Base-by-base conservation (phyloP, 2,329 filamentous ascomycete genomes). In the Colletotrichum graminicola region DNA sequence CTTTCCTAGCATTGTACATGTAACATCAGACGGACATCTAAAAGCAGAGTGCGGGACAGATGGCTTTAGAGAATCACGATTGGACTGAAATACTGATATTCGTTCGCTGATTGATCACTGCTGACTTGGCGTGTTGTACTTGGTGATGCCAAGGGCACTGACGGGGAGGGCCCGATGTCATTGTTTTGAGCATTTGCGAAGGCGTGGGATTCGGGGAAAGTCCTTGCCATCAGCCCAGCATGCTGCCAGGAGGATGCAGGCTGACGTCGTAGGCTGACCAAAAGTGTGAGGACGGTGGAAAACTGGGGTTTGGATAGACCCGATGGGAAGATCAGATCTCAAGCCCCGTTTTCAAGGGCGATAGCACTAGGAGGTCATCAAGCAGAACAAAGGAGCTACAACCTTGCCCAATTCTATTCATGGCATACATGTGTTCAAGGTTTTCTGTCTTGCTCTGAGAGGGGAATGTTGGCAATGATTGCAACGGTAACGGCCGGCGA, bases 1-100 rank as follows among this genome's bases (percentile, higher is more conserved):
- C 55, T 72, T 72, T 66, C 70, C 56, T 72, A 72, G 61, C 62
- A 72, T 71, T 73, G 73, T 74, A 74, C 65, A 73, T 75, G 72
- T 75, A 75, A 72, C 71, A 75, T 67, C 73, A 75, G 60, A 70
- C 36, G 68, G 63, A 57, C 62, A 68, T 67, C 55, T 52, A 73
- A 72, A 73, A 72, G 64, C 45, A 72, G 54, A 69, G 32, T 34
- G 47, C 66, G 65, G 59, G 69, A 72, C 60, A 61, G 34, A 64
- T 36, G 69, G 68, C 64, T 73, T 62, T 69, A 73, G 72, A 73
- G 68, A 71, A 71, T 72, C 52, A 73, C 47, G 61, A 72, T 62
- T 72, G 69, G 64, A 64, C 69, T 69, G 65, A 32, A 60, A 59
- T 26, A 51, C 43, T 69, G 23, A 54, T 67, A 32, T 51, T 32